phyloP scores from a whole-genome alignment of 177 flowering plant species.

The Telopea speciosissima region DNA sequence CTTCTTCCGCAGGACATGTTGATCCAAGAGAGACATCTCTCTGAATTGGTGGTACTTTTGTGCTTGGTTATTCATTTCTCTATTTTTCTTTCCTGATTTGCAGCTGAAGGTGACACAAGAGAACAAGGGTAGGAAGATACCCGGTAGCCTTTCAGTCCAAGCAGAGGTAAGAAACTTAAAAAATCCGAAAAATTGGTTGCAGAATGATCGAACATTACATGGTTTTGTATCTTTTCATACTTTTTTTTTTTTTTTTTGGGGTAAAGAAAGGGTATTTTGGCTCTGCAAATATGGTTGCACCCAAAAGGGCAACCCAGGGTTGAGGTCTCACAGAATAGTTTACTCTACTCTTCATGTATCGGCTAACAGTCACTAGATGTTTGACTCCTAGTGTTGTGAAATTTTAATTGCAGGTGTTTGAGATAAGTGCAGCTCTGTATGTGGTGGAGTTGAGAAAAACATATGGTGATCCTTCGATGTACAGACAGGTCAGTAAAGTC shows the following conservation, averaged over 20 bases:
- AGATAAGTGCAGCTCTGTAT: slow-evolving; percentile 67
- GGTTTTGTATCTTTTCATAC: not conserved
- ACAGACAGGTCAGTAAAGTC: slow-evolving; percentile 75
- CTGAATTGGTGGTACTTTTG: too few relatives aligned
- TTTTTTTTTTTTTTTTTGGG: too few relatives aligned
- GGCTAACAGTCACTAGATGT: not conserved
- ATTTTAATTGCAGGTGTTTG: slow-evolving; percentile 58
- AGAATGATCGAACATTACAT: too few relatives aligned
- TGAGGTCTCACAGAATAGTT: not conserved
- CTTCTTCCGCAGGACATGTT: too few relatives aligned
- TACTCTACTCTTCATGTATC: not conserved
- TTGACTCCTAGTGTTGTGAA: not conserved
- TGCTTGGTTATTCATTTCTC: not conserved
- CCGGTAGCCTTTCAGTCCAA: slow-evolving; percentile 51
- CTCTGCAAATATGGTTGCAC: not conserved
- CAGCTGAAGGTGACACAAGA: slow-evolving; percentile 70
- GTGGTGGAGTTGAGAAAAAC: slow-evolving; percentile 91
- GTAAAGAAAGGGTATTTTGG: not conserved
- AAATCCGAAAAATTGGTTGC: too few relatives aligned
- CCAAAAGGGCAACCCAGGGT: not conserved
- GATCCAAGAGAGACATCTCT: too few relatives aligned
- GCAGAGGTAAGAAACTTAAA: slow-evolving; percentile 51
- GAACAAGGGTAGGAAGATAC: slow-evolving; percentile 32
- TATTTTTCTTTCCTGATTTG: slow-evolving; percentile 4
- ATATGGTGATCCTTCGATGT: slow-evolving; percentile 62